Evolutionary conservation across 129 eudicot species (phyloP), one percentile per base, ranked within the genome.

Genomic region (Gnaphalium uliginosum): DNA sequence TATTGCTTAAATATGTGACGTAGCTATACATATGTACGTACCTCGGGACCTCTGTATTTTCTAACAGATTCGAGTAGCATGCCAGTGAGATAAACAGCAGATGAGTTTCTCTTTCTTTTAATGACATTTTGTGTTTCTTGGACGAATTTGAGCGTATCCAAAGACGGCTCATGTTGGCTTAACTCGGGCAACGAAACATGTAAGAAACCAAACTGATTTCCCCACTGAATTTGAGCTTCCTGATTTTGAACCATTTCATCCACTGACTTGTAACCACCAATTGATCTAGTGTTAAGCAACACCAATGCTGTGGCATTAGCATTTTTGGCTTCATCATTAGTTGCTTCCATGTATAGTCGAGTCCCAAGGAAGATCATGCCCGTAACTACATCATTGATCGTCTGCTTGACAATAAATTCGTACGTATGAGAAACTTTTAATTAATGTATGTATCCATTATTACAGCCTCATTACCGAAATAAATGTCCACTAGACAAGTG

Each of bases 31-130:
- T 5, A 10, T 8, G 7, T 48, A 54, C 70, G 7, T 88, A 90
- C 98, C 97, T 90, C 93, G 27, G 97, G 83, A 53, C 98, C 98
- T 76, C 76, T 78, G 61, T 19, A 80, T 77, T 82, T 93, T 72
- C 93, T 72, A 14, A 90, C 33, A 10, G 76, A 43, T 41, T 93
- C 98, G 4, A 93, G 85, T 5, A 89, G 27, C 71, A 83, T 77
- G 23, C 96, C 98, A 5, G 98, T 93, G 62, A 93, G 85, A 82
- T 81, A 75, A 43, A 90, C 86, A 30, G 89, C 92, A 1, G 90
- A 82, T 0, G 98, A 93, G 19, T 88, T 81, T 54, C 83, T 85
- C 66, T 93, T 86, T 68, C 78, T 76, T 81, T 83, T 66, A 65
- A 93, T 90, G 4, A 81, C 24, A 23, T 81, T 69, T 7, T 67